phyloP scores from a whole-genome alignment of 2,329 filamentous ascomycete species.

The Sporothrix brunneoviolacea region DNA sequence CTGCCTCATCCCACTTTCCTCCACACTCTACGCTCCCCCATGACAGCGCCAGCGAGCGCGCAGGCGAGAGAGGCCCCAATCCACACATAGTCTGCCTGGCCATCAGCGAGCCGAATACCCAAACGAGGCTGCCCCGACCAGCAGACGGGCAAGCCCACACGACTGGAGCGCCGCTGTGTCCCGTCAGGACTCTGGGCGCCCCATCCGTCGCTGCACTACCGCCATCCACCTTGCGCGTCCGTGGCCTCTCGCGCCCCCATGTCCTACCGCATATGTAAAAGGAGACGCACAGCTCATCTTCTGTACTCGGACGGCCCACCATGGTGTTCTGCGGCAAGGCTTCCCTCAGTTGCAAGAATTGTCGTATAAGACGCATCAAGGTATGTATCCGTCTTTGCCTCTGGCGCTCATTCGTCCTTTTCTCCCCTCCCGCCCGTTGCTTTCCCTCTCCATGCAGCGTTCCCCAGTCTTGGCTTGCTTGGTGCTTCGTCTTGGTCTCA shows the following conservation, averaged over 20 bases:
- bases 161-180: background rate
- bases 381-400: slow-evolving; percentile 28
- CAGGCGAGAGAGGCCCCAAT: background rate
- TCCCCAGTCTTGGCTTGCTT: too few relatives aligned
- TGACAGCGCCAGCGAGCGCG: background rate
- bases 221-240: too few relatives aligned
- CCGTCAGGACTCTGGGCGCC: too few relatives aligned
- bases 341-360: slow-evolving; percentile 48
- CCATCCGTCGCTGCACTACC: too few relatives aligned
- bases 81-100: background rate
- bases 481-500: too few relatives aligned
- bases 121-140: too few relatives aligned
- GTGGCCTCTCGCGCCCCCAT: too few relatives aligned
- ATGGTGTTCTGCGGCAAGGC: slow-evolving; percentile 55
- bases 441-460: too few relatives aligned
- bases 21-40: too few relatives aligned
- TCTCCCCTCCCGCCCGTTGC: too few relatives aligned
- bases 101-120: too few relatives aligned
- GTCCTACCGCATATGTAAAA: background rate
- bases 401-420: background rate
- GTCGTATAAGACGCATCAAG: slow-evolving; percentile 49
- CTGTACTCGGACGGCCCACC: slow-evolving; percentile 8
- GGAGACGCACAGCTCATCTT: too few relatives aligned
- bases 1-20: background rate
- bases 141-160: background rate